Evolutionary conservation across 2,329 filamentous ascomycete genomes (phyloP).

Genomic region (Teratosphaeria epicoccoides): DNA sequence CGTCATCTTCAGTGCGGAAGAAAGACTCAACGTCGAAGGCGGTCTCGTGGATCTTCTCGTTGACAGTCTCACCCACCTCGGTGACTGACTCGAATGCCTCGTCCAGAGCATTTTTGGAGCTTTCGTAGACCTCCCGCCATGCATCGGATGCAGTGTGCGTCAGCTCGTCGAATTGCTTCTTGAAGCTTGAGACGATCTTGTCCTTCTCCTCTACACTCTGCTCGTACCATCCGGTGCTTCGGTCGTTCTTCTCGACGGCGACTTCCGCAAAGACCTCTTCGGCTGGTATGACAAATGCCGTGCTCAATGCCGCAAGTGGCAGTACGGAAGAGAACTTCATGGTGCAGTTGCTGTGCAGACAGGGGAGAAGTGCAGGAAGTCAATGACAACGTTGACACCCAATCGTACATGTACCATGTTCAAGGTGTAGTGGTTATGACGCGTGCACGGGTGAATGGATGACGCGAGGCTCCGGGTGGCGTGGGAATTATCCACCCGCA

Average conservation of each 20-base stretch:
- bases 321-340: conserved; percentile 43
- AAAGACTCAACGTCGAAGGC: conserved; percentile 39
- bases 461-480: no score
- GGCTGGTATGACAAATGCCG: conserved; percentile 45
- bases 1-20: conserved; percentile 29
- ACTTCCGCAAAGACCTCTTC: conserved; percentile 37
- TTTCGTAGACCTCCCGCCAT: conserved; percentile 20
- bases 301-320: conserved; percentile 39
- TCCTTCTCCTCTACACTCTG: conserved; percentile 27
- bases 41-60: conserved; percentile 33
- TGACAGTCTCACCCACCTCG: conserved; percentile 29
- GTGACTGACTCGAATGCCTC: conserved; percentile 32
- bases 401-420: no score
- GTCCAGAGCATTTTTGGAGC: conserved; percentile 31
- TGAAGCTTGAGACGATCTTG: conserved; percentile 24
- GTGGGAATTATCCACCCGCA: no score
- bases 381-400: no score
- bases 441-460: no score
- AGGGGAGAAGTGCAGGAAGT: neutral
- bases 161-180: conserved; percentile 11
- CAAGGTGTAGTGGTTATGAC: no score
- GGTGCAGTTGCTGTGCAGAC: conserved; percentile 8
- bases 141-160: conserved; percentile 10
- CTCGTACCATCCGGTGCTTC: conserved; percentile 18
- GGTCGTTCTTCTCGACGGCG: conserved; percentile 28